Conservation (phyloP, 345 rosid genomes). For the Viola odorata region DNA sequence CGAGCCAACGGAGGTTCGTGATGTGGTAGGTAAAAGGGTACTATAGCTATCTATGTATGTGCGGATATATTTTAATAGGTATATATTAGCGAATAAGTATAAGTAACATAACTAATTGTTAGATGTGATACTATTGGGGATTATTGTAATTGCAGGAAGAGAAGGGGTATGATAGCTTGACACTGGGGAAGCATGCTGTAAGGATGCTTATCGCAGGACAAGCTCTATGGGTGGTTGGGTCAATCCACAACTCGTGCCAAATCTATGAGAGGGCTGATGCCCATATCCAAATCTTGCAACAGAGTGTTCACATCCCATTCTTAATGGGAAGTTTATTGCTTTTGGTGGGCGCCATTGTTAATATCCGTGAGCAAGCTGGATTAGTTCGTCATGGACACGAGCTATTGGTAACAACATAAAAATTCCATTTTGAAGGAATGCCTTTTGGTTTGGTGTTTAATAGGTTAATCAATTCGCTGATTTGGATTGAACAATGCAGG, state of each 20-base stretch:
- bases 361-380: slow-evolving; percentile 41
- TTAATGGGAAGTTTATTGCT: slow-evolving; percentile 57
- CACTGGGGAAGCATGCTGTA: slow-evolving; percentile 49
- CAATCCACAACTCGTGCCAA: slow-evolving; percentile 84
- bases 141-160: slow-evolving; percentile 43
- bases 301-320: slow-evolving; percentile 65
- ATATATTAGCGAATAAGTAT: no score
- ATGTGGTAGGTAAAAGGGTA: no score
- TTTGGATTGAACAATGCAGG: slow-evolving; percentile 24
- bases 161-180: slow-evolving; percentile 38
- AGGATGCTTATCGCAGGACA: slow-evolving; percentile 71
- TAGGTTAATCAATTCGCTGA: background rate
- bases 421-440: background rate
- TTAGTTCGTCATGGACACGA: slow-evolving; percentile 35
- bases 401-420: slow-evolving; percentile 39
- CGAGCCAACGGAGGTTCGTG: no score
- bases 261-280: slow-evolving; percentile 82
- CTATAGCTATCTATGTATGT: no score
- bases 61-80: no score
- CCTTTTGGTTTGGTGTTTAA: background rate
- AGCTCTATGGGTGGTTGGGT: slow-evolving; percentile 67
- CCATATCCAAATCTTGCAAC: slow-evolving; percentile 72
- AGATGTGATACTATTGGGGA: no score
- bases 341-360: slow-evolving; percentile 56
- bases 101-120: no score